Evolutionary conservation across 495 filamentous ascomycete species (phyloP), one percentile per base, ranked within the genome.

Genomic region (Xylaria curta): DNA sequence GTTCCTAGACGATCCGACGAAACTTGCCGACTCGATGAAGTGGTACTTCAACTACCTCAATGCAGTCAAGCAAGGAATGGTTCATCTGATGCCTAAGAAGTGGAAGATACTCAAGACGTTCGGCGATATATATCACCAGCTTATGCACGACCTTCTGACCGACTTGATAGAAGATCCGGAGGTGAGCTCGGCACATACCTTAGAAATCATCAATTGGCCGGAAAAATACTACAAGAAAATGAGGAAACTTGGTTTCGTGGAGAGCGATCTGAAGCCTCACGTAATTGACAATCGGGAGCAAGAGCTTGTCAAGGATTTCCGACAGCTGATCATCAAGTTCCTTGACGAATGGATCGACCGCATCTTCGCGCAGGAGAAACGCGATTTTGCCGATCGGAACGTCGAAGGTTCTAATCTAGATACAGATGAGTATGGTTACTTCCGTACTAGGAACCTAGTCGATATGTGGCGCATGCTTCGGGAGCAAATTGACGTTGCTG

Each of bases 1-100:
- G 40, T 98, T 99, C 78, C 78, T 94, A 46, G 90, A 87, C 15
- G 93, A 98, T 75, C 92, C 97, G 0, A 88, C 92, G n/a, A 87
- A 83, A 74, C 83, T 99, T 53, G 92, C 95, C 58, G 96, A 97
- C 83, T 89, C 85, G 73, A 85, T 97, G 81, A 89, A 89, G 70
- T 99, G 97, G 96, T 98, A 90, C 81, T 99, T 98, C 86, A 97
- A 97, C 81, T 95, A 99, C 77, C 88, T 99, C 1, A 95, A 93
- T 78, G 92, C 93, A 0, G 95, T 97, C 69, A 91, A 94, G 83
- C 85, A 94, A 62, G 95, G 96, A 74, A 97, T 99, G 91, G 88
- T 91, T 60, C 86, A 86, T 46, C 83, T 99, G 64, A 93, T 97
- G 87, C 96, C 96, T 33, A 97, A 96, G 82, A 97, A 97, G 76